A percentile compares a stretch with the other conserved stretches of the same genome.
Evolutionary conservation across 176 grass and related monocot species (phyloP).

Genomic region (Cenchrus americanus): DNA sequence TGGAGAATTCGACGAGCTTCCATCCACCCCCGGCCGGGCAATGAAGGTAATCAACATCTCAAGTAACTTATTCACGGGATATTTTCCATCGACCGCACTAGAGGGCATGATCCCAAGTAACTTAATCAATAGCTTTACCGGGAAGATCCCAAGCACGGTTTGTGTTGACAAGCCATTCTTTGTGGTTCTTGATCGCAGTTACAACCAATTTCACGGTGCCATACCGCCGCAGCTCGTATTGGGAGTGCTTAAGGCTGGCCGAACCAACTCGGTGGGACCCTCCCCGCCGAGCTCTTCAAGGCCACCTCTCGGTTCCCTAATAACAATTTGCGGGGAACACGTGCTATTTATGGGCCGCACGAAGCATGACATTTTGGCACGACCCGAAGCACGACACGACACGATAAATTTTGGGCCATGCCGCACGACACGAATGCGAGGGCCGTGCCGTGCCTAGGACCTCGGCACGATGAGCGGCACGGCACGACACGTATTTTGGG

Average conservation of each 20-base stretch:
- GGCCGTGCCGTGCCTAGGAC: no score
- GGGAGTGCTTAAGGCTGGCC: constrained; percentile 27
- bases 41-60: constrained; percentile 46
- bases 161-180: neutral
- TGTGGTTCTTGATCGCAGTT: constrained; percentile 18
- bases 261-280: constrained; percentile 33
- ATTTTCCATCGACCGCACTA: constrained; percentile 34
- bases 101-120: no score
- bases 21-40: neutral
- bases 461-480: no score
- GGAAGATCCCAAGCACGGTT: neutral
- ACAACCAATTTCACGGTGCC: constrained; percentile 38
- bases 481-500: no score
- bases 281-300: constrained; percentile 40
- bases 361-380: no score
- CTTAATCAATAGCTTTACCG: constrained; percentile 47
- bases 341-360: no score
- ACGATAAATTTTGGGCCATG: no score
- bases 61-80: constrained; percentile 40
- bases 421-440: no score
- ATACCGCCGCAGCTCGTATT: constrained; percentile 13
- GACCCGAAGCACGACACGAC: no score
- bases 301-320: constrained; percentile 20
- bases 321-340: constrained; percentile 20
- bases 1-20: neutral